Conservation (phyloP, 2,329 filamentous ascomycete genomes). For the Aureobasidium sp. region DNA sequence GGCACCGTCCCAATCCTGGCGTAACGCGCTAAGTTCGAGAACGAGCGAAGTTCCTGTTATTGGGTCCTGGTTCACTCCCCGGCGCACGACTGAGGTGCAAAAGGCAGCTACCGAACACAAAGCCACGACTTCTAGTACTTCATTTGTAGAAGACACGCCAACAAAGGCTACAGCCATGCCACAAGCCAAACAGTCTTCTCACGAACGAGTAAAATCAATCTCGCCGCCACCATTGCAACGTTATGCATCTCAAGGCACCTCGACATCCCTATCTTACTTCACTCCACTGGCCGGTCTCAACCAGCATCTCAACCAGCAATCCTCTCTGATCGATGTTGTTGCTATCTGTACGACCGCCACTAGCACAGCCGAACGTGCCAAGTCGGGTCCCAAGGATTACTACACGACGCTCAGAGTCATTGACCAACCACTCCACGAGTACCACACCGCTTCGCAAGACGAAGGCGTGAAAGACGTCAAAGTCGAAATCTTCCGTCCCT, state of each 20-base stretch:
- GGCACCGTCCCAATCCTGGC: constrained; percentile 7
- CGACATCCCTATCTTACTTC: constrained; percentile 37
- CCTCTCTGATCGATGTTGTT: constrained; percentile 33
- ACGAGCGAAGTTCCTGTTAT: constrained; percentile 27
- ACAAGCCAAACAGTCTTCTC: not conserved
- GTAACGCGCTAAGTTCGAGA: constrained; percentile 21
- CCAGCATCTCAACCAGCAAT: constrained; percentile 31
- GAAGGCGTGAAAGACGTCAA: constrained; percentile 12
- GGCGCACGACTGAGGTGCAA: constrained; percentile 14
- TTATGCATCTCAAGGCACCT: constrained; percentile 23
- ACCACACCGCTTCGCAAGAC: not conserved
- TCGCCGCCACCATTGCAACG: constrained; percentile 11
- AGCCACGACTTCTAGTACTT: not conserved
- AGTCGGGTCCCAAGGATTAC: constrained; percentile 35
- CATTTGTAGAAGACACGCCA: not conserved
- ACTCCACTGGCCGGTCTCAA: constrained; percentile 33
- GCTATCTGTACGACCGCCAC: constrained; percentile 32
- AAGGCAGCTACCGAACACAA: constrained; percentile 1
- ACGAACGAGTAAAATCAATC: not conserved
- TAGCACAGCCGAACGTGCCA: constrained; percentile 28
- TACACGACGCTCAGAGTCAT: constrained; percentile 34
- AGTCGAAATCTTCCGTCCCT: constrained; percentile 38
- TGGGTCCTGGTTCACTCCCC: constrained; percentile 28
- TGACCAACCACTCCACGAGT: constrained; percentile 24
- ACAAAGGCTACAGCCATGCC: not conserved